Evolutionary conservation across 768 basidiomycete genomes (phyloP).

Genomic region (Russula vinacea): DNA sequence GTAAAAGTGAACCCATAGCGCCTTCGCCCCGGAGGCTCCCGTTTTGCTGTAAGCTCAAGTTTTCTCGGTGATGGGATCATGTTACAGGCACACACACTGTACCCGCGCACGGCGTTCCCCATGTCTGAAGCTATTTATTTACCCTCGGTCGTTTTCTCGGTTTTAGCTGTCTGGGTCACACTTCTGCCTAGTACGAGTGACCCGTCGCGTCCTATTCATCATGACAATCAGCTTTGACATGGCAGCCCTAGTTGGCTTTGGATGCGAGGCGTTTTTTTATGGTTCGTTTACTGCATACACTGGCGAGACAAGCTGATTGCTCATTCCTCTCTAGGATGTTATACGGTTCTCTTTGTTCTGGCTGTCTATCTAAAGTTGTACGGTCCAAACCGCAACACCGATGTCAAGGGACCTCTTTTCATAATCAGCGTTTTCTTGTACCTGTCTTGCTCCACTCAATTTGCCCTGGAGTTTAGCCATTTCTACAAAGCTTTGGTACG

Average conservation of each 20-base stretch:
- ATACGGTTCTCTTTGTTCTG: constrained; percentile 8
- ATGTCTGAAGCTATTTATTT: constrained; percentile 5
- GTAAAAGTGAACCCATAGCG: no score
- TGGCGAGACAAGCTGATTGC: constrained; percentile 10
- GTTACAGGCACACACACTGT: no score
- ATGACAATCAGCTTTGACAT: constrained; percentile 36
- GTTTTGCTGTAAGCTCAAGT: no score
- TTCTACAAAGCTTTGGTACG: constrained; percentile 38
- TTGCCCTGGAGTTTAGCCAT: constrained; percentile 39
- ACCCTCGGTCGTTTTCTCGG: neutral
- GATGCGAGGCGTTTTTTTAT: constrained; percentile 39
- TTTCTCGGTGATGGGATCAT: no score
- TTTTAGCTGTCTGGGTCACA: neutral
- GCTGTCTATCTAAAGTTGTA: constrained; percentile 5
- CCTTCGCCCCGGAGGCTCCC: no score
- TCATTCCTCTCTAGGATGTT: constrained; percentile 5
- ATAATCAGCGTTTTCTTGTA: constrained; percentile 6
- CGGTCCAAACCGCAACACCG: neutral
- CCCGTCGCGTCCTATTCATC: neutral
- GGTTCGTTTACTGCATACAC: constrained; percentile 35
- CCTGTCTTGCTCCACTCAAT: constrained; percentile 10
- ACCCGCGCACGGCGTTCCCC: no score
- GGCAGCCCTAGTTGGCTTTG: constrained; percentile 40
- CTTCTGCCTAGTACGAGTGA: neutral
- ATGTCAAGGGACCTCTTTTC: constrained; percentile 2